These are phyloP conservation scores for Talaromyces rugulosus DNA, from an alignment of 2,329 filamentous ascomycete species.

Conservation along the genomic window DNA sequence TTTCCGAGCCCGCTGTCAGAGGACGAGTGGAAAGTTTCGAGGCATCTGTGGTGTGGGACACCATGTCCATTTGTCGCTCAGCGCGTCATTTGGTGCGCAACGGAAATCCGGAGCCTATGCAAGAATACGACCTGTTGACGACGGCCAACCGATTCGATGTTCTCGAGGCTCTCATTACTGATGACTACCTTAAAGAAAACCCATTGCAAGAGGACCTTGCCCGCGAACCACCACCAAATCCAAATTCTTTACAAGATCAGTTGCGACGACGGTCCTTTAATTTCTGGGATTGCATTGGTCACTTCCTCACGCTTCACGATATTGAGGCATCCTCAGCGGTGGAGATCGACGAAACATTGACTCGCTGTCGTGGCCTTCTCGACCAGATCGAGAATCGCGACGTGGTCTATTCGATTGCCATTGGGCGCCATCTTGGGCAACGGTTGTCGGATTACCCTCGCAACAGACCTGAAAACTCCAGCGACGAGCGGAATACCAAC, in stretches of 20 bases:
- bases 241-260: slow-evolving; percentile 43
- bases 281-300: slow-evolving; percentile 78
- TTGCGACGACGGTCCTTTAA: slow-evolving; percentile 62
- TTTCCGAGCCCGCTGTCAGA: slow-evolving; percentile 33
- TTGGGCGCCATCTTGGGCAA: slow-evolving; percentile 70
- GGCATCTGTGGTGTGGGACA: slow-evolving; percentile 57
- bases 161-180: slow-evolving; percentile 72
- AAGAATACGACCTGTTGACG: slow-evolving; percentile 58
- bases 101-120: slow-evolving; percentile 25
- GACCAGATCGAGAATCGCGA: slow-evolving; percentile 83
- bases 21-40: slow-evolving; percentile 50
- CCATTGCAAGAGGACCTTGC: slow-evolving; percentile 43
- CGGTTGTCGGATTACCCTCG: slow-evolving; percentile 58
- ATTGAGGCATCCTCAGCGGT: slow-evolving; percentile 50
- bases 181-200: slow-evolving; percentile 57
- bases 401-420: slow-evolving; percentile 82
- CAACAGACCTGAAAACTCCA: slow-evolving; percentile 51
- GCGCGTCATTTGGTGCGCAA: slow-evolving; percentile 29
- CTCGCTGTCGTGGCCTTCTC: slow-evolving; percentile 64
- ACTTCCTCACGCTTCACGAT: slow-evolving; percentile 65
- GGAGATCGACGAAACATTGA: slow-evolving; percentile 62
- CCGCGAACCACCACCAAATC: slow-evolving; percentile 33
- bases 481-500: slow-evolving; percentile 63
- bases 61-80: slow-evolving; percentile 52
- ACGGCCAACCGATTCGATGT: slow-evolving; percentile 68